phyloP scores from a whole-genome alignment of 495 filamentous ascomycete species.

The Aspergillus wentii region DNA sequence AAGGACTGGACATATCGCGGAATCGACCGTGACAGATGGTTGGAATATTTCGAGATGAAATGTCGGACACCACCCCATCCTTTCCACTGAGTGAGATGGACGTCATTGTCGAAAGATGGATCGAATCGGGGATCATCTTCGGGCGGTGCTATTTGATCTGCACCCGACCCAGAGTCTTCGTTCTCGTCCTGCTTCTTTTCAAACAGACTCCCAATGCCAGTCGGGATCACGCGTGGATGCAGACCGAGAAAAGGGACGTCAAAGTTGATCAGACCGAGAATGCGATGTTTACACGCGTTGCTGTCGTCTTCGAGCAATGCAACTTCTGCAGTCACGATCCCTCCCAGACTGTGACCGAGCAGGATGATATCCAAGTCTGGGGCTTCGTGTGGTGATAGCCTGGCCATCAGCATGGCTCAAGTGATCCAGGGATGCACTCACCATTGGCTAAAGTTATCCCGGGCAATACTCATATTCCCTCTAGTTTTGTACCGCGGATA shows the following conservation, averaged over 20 bases:
- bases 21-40: conserved; percentile 63
- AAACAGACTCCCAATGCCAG: conserved; percentile 75
- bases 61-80: conserved; percentile 64
- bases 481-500: conserved; percentile 89
- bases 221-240: conserved; percentile 79
- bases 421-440: conserved; percentile 5
- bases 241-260: conserved; percentile 87
- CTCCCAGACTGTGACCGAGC: conserved; percentile 88
- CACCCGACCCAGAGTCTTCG: conserved; percentile 24
- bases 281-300: conserved; percentile 54
- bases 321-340: conserved; percentile 76
- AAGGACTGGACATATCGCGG: conserved; percentile 72
- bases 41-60: conserved; percentile 76
- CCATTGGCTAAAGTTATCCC: conserved; percentile 81
- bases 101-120: conserved; percentile 69
- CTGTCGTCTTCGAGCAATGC: conserved; percentile 50
- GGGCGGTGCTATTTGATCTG: too few relatives aligned
- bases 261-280: conserved; percentile 78
- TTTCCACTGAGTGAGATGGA: conserved; percentile 55
- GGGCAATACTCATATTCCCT: conserved; percentile 64
- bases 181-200: conserved; percentile 37
- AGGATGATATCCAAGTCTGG: conserved; percentile 73
- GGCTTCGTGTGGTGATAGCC: conserved; percentile 73
- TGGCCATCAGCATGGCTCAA: conserved; percentile 16
- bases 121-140: too few relatives aligned